These are phyloP conservation scores for Scleroderma bovista DNA, from an alignment of 768 basidiomycete species.

Conservation along the genomic window DNA sequence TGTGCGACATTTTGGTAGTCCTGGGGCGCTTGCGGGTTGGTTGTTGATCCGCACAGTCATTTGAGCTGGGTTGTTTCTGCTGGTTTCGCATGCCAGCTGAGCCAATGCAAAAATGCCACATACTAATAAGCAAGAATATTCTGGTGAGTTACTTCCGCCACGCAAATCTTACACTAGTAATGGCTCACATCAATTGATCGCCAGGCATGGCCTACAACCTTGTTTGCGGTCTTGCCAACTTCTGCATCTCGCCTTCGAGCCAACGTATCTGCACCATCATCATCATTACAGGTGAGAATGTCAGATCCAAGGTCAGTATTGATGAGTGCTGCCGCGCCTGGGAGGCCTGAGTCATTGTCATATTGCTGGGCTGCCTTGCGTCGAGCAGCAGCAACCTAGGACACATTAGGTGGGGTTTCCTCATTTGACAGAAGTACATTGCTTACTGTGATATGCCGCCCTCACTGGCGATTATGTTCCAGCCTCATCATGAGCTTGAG, in stretches of 20 bases:
- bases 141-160: no score
- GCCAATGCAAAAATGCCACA: not conserved
- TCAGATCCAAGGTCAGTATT: no score
- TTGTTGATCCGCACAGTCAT: not conserved
- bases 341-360: not conserved
- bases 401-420: no score
- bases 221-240: not conserved
- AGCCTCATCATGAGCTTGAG: not conserved
- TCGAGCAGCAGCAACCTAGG: not conserved
- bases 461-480: not conserved
- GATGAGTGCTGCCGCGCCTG: no score
- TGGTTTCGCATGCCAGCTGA: not conserved
- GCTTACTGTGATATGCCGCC: not conserved
- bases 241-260: not conserved
- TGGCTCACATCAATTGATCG: not conserved
- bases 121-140: not conserved
- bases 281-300: not conserved
- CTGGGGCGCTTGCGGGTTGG: not conserved
- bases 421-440: no score
- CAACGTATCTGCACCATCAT: not conserved
- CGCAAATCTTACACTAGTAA: no score
- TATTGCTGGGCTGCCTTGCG: not conserved
- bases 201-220: not conserved
- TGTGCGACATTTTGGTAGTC: not conserved
- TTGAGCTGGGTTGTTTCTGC: not conserved